A percentile compares a stretch with the other conserved stretches of the same genome.
Conservation (phyloP, 805 yeast genomes). For the Blastobotrys robertii region DNA sequence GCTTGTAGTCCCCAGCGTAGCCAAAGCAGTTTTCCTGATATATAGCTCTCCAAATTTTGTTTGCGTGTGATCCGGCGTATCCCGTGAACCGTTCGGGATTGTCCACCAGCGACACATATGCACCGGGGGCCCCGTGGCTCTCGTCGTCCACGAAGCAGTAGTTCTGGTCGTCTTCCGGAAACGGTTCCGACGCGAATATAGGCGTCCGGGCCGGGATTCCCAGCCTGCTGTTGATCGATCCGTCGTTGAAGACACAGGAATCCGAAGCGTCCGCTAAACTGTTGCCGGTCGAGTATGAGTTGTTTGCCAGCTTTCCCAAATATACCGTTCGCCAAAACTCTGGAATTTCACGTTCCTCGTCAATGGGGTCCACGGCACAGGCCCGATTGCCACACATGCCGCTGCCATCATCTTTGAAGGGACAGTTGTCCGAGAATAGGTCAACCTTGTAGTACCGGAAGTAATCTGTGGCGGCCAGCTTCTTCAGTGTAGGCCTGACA, state of each 20-base stretch:
- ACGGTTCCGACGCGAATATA: not conserved
- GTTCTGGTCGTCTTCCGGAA: conserved; percentile 25
- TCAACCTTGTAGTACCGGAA: conserved; percentile 84
- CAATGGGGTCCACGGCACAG: conserved; percentile 82
- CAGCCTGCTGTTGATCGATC: conserved; percentile 4
- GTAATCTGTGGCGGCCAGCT: conserved; percentile 63
- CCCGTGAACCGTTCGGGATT: conserved; percentile 97
- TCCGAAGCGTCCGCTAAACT: not conserved
- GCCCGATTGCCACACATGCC: conserved; percentile 81
- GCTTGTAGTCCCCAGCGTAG: conserved; percentile 22
- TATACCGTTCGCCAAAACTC: conserved; percentile 67
- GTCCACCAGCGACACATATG: conserved; percentile 72
- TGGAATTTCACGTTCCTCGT: conserved; percentile 60
- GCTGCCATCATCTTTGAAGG: conserved; percentile 68
- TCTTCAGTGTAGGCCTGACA: conserved; percentile 46
- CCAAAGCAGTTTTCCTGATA: conserved; percentile 88
- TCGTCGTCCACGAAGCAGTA: conserved; percentile 37
- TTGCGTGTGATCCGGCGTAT: conserved; percentile 85
- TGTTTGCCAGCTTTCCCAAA: conserved; percentile 43
- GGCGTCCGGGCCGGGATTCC: not conserved
- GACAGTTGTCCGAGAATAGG: conserved; percentile 60
- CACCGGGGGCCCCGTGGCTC: conserved; percentile 32
- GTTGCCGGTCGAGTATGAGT: conserved; percentile 22
- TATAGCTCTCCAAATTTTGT: conserved; percentile 86
- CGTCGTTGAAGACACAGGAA: conserved; percentile 19